phyloP scores from a whole-genome alignment of 306 rosid species.

The Alnus rubra region DNA sequence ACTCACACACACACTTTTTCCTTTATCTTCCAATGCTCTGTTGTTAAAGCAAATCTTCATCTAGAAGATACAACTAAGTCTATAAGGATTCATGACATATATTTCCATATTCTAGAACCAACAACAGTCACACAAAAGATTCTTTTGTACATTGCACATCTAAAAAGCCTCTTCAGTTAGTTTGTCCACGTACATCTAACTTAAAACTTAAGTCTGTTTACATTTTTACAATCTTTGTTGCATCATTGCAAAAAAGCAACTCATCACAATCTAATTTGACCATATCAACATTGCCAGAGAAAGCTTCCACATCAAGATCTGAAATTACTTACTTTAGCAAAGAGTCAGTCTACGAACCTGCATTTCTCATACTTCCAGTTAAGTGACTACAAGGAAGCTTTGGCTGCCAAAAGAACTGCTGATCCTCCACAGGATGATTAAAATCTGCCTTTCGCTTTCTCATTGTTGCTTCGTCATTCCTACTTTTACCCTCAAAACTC shows the following conservation, averaged over 20 bases:
- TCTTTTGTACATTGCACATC: slow-evolving; percentile 18
- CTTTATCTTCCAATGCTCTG: background rate
- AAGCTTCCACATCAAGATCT: background rate
- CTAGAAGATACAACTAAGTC: background rate
- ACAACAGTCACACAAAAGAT: background rate
- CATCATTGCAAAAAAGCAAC: slow-evolving; percentile 20
- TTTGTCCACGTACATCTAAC: slow-evolving; percentile 12
- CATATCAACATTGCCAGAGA: slow-evolving; percentile 14
- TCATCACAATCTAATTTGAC: slow-evolving; percentile 14
- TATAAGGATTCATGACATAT: background rate
- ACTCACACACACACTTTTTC: background rate
- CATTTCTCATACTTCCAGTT: slow-evolving; percentile 26
- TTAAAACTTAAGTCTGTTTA: slow-evolving; percentile 22
- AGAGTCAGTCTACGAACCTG: slow-evolving; percentile 35
- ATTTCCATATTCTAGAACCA: background rate
- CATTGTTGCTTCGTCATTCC: slow-evolving; percentile 20
- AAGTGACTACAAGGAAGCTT: slow-evolving; percentile 27
- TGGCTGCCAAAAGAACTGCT: slow-evolving; percentile 36
- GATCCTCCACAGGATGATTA: slow-evolving; percentile 24
- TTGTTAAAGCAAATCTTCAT: background rate
- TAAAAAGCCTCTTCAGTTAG: slow-evolving; percentile 22
- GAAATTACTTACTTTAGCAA: slow-evolving; percentile 13
- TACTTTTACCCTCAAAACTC: slow-evolving; percentile 15
- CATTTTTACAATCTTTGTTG: slow-evolving; percentile 12
- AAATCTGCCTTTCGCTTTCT: slow-evolving; percentile 46